Conservation (phyloP, 1,284 basidiomycete species). For the Malassezia sympodialis region DNA sequence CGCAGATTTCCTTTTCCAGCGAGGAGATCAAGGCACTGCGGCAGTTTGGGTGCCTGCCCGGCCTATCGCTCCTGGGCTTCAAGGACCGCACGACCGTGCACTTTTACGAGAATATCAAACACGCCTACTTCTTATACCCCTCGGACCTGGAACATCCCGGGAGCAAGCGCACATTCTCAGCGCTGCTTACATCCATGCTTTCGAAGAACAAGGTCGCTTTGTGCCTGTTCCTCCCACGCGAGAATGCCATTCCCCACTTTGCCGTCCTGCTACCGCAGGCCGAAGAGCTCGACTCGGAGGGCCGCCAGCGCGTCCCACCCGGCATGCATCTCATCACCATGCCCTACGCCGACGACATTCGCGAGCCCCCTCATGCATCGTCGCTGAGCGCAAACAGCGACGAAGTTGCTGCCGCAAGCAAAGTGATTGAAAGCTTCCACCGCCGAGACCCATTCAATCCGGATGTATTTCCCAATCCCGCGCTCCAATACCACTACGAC, state of each 20-base stretch:
- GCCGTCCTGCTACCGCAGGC: slow-evolving; percentile 69
- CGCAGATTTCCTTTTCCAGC: slow-evolving; percentile 54
- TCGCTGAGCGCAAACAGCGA: slow-evolving; percentile 57
- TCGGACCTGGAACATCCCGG: slow-evolving; percentile 81
- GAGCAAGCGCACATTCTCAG: slow-evolving; percentile 79
- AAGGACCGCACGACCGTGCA: slow-evolving; percentile 57
- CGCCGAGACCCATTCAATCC: slow-evolving; percentile 72
- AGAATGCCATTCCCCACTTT: slow-evolving; percentile 67
- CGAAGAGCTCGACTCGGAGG: slow-evolving; percentile 64
- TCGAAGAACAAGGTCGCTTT: slow-evolving; percentile 73
- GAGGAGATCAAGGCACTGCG: slow-evolving; percentile 73
- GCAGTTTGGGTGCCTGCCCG: slow-evolving; percentile 48
- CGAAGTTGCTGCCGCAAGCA: slow-evolving; percentile 60
- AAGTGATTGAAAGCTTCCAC: slow-evolving; percentile 67
- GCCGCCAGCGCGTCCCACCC: slow-evolving; percentile 66
- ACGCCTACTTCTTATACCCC: slow-evolving; percentile 82
- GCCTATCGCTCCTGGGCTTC: slow-evolving; percentile 84
- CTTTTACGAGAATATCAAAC: slow-evolving; percentile 82
- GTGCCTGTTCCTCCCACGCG: slow-evolving; percentile 61
- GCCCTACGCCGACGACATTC: slow-evolving; percentile 88
- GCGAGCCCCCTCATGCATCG: slow-evolving; percentile 49
- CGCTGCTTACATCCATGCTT: slow-evolving; percentile 71
- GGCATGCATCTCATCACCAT: slow-evolving; percentile 85
- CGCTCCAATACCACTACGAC: slow-evolving; percentile 71
- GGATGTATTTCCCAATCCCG: slow-evolving; percentile 82